Evolutionary conservation across 805 yeast genomes (phyloP).

Genomic region (Candida verbasci): DNA sequence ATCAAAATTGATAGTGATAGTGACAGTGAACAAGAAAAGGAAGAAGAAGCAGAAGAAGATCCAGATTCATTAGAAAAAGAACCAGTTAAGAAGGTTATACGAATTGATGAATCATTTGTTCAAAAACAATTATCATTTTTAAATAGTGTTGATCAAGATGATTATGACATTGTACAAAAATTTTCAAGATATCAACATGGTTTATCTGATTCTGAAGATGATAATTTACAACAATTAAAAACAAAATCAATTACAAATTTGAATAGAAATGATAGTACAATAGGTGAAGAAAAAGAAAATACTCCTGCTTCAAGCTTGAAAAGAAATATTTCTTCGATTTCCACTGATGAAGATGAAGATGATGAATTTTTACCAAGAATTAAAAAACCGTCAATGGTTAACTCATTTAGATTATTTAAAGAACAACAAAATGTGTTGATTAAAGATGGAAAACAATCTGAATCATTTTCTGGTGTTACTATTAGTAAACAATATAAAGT

Average conservation of each 20-base stretch:
- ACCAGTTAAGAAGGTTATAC: slow-evolving; percentile 26
- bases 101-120: slow-evolving; percentile 52
- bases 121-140: slow-evolving; percentile 54
- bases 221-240: slow-evolving; percentile 46
- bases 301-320: not conserved
- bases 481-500: slow-evolving; percentile 50
- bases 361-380: slow-evolving; percentile 36
- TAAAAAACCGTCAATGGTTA: slow-evolving; percentile 43
- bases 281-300: slow-evolving; percentile 21
- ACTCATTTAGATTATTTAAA: slow-evolving; percentile 40
- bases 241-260: slow-evolving; percentile 32
- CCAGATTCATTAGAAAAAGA: slow-evolving; percentile 15
- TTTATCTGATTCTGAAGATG: slow-evolving; percentile 36
- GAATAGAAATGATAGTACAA: slow-evolving; percentile 19
- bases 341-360: slow-evolving; percentile 24
- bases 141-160: slow-evolving; percentile 27
- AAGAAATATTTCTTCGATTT: slow-evolving; percentile 13
- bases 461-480: slow-evolving; percentile 44
- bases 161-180: slow-evolving; percentile 28
- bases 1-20: slow-evolving; percentile 22
- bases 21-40: slow-evolving; percentile 20
- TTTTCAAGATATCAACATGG: slow-evolving; percentile 32
- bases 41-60: slow-evolving; percentile 14
- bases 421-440: slow-evolving; percentile 36
- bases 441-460: slow-evolving; percentile 28